Evolutionary conservation across 164 flowering plant genomes (phyloP).

Genomic region (Tinospora cordifolia): DNA sequence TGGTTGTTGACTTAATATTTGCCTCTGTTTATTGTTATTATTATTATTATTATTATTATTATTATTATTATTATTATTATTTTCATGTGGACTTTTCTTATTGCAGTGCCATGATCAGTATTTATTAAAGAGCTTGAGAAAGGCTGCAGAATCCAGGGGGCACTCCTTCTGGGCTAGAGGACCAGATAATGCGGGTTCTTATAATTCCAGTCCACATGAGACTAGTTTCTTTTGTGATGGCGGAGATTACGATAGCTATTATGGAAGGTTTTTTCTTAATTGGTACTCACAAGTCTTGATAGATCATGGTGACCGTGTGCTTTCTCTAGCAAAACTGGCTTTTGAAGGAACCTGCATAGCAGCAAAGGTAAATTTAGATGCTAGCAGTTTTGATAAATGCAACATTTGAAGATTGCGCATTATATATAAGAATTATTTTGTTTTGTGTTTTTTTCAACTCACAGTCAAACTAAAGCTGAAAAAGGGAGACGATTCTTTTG

Average conservation of each 20-base stretch:
- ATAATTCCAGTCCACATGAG: constrained; percentile 76
- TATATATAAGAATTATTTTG: not conserved
- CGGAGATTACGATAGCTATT: constrained; percentile 86
- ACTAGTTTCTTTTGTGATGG: constrained; percentile 91
- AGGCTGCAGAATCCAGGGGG: constrained; percentile 81
- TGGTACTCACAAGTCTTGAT: constrained; percentile 79
- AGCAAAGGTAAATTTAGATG: constrained; percentile 51
- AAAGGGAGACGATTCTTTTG: not conserved
- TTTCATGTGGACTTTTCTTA: not conserved
- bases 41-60: not conserved
- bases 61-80: not conserved
- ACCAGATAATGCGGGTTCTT: constrained; percentile 88
- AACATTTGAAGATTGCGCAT: not conserved
- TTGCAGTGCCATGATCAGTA: constrained; percentile 85
- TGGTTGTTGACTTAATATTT: not conserved
- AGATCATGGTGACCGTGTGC: constrained; percentile 76
- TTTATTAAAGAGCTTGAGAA: constrained; percentile 59
- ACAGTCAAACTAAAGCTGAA: not conserved
- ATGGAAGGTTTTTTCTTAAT: constrained; percentile 81
- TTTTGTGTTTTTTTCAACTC: not conserved
- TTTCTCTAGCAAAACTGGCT: constrained; percentile 72
- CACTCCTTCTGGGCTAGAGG: constrained; percentile 78
- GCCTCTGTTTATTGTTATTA: not conserved
- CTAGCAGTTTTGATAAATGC: not conserved
- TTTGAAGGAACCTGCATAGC: constrained; percentile 75